Evolutionary conservation across 257 asterid genomes (phyloP).

Genomic region (Gynochthodes officinalis): DNA sequence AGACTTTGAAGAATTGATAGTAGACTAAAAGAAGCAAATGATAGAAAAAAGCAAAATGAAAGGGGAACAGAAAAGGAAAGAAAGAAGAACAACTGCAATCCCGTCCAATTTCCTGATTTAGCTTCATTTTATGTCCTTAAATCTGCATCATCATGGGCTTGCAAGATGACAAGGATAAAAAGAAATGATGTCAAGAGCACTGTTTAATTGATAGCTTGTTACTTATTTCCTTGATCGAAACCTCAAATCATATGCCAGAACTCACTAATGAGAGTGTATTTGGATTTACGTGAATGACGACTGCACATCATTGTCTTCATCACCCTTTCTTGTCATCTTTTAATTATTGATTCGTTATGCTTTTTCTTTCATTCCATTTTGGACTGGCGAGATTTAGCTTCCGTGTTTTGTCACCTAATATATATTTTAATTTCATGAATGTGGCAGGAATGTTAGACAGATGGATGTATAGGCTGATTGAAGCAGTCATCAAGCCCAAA

Average conservation of each 20-base stretch:
- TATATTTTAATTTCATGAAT: not conserved
- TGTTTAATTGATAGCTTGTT: not conserved
- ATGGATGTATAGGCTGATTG: conserved; percentile 86
- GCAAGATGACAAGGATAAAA: not conserved
- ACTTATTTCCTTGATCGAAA: not conserved
- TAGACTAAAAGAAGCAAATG: not conserved
- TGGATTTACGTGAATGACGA: not conserved
- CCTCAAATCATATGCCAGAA: too few species aligned
- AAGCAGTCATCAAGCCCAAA: conserved; percentile 59
- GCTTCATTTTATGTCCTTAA: not conserved
- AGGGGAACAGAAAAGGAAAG: not conserved
- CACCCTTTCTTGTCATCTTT: too few species aligned
- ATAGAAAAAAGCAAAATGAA: not conserved
- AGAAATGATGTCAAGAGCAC: too few species aligned
- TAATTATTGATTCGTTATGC: too few species aligned
- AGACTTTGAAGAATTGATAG: not conserved
- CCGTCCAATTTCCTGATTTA: not conserved
- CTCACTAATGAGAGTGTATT: not conserved
- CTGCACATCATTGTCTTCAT: not conserved
- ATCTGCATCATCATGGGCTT: too few species aligned
- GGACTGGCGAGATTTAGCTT: not conserved
- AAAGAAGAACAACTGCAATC: not conserved
- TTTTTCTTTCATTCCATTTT: too few species aligned
- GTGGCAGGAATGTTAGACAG: conserved; percentile 85
- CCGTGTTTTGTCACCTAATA: not conserved